Base-by-base conservation (phyloP, 2,329 filamentous ascomycete genomes). In the Cladosporium sp. region DNA sequence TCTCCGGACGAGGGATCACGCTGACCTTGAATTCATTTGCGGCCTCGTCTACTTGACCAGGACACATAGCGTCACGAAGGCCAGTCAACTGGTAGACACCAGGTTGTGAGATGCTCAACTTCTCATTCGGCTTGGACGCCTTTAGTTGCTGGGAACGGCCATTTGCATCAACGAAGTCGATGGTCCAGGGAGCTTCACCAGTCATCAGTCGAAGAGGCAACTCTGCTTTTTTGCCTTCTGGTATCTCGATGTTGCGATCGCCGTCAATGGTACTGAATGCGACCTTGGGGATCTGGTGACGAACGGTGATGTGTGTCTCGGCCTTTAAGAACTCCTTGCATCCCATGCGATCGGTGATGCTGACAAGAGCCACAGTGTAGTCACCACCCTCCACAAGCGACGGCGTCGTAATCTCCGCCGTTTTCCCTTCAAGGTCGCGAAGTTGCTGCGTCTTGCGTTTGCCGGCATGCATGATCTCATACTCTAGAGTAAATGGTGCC, bases 381-480 rank as follows among this genome's bases (percentile, higher is more conserved):
- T 97, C 91, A 56, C 94, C 94, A 59, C 94, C 94, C 69, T 88
- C 87, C 6, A 80, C 79, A 40, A 99, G 78, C 17, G 82, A 79
- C 2, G 87, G 83, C 0, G 93, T 97, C 62, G 83, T 83, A 69
- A 99, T 91, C 36, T 80, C 87, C 69, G 87, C 86, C 20, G 78
- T 74, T 50, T 83, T 78, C 2, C 77, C 78, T 22, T 85, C 78
- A 56, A 96, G 89, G 57, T 82, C 78, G 1, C 83, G 78, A 24
- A 84, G 78, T 56, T 81, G 83, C 65, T 88, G 82, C 52, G 89
- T 87, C 61, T 84, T 86, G 54, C 92, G 85, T 74, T 89, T 95
- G 56, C 92, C 92, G 56, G 91, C 89, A 73, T 97, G 90, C 7
- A 97, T 83, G 39, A 97, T 78, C 73, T 97, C 94, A 77, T 96